A percentile compares a stretch with the other conserved stretches of the same genome.
These are phyloP conservation scores for Acanthamoeba quina DNA, from an alignment of 208 protist genomes.

Conservation along the genomic window DNA sequence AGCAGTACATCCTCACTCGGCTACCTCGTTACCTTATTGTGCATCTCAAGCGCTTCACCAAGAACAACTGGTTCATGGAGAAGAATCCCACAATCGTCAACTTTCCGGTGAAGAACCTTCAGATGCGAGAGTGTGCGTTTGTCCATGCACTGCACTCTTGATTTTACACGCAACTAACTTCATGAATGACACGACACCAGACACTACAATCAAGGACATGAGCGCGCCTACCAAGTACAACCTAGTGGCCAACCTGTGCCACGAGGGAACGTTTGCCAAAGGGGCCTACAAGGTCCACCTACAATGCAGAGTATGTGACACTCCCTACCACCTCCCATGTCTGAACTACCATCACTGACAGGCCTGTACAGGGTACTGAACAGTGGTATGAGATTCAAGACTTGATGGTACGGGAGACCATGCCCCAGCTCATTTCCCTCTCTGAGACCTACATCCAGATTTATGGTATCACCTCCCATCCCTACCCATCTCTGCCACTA, in stretches of 20 bases:
- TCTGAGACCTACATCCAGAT: constrained; percentile 89
- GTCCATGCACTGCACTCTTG: too few species aligned
- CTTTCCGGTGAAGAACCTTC: constrained; percentile 88
- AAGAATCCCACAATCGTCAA: constrained; percentile 92
- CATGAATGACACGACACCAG: background rate
- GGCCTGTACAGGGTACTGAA: constrained; percentile 82
- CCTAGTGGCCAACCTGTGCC: constrained; percentile 30
- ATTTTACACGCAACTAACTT: background rate
- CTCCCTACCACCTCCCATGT: constrained; percentile 72
- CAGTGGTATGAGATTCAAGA: constrained; percentile 91
- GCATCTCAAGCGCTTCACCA: constrained; percentile 89
- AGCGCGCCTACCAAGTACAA: constrained; percentile 40
- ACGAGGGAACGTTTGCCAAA: background rate
- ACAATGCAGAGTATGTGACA: constrained; percentile 83
- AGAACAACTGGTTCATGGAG: constrained; percentile 91
- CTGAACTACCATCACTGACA: constrained; percentile 74
- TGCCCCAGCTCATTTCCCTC: constrained; percentile 88
- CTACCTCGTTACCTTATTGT: constrained; percentile 91
- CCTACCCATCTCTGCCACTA: too few species aligned
- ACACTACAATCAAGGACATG: constrained; percentile 9
- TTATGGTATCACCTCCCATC: constrained; percentile 77
- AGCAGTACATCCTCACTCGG: constrained; percentile 82
- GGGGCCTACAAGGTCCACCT: constrained; percentile 86
- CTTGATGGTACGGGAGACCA: constrained; percentile 85
- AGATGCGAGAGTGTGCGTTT: constrained; percentile 78